phyloP scores from a whole-genome alignment of 805 yeast species.

The Lipomyces sp. region DNA sequence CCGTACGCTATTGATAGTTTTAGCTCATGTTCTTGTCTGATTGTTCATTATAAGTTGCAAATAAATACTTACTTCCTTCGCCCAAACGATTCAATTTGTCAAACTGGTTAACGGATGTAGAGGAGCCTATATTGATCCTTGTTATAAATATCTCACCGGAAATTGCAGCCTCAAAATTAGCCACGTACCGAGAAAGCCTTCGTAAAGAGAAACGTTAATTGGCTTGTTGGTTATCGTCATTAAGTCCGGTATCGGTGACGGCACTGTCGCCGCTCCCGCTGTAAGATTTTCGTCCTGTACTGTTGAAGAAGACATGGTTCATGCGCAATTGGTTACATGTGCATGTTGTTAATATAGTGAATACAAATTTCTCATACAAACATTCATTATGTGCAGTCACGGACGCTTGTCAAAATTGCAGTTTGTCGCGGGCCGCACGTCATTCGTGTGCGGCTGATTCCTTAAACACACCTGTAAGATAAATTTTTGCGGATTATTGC shows the following conservation, averaged over 20 bases:
- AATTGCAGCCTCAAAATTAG: not conserved
- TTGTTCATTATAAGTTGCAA: not conserved
- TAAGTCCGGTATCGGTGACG: constrained; percentile 4
- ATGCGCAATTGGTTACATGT: not conserved
- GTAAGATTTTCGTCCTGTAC: not conserved
- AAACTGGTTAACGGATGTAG: constrained; percentile 15
- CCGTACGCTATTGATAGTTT: constrained; percentile 23
- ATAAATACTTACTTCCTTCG: constrained; percentile 32
- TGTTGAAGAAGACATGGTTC: not conserved
- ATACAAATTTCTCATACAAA: not conserved
- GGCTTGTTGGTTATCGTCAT: constrained; percentile 18
- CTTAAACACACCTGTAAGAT: too few species aligned
- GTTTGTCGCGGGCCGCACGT: too few species aligned
- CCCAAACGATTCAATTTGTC: constrained; percentile 25
- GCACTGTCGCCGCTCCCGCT: not conserved
- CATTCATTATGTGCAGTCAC: not conserved
- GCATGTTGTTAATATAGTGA: not conserved
- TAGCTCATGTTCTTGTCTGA: not conserved
- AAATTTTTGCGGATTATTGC: too few species aligned
- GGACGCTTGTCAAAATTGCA: too few species aligned
- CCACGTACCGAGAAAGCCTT: constrained; percentile 24
- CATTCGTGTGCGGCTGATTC: not conserved
- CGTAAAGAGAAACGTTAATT: not conserved
- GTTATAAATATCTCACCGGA: not conserved
- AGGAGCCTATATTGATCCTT: constrained; percentile 4